phyloP scores from a whole-genome alignment of 352 stramenopile species.

The Peronospora belbahrii region DNA sequence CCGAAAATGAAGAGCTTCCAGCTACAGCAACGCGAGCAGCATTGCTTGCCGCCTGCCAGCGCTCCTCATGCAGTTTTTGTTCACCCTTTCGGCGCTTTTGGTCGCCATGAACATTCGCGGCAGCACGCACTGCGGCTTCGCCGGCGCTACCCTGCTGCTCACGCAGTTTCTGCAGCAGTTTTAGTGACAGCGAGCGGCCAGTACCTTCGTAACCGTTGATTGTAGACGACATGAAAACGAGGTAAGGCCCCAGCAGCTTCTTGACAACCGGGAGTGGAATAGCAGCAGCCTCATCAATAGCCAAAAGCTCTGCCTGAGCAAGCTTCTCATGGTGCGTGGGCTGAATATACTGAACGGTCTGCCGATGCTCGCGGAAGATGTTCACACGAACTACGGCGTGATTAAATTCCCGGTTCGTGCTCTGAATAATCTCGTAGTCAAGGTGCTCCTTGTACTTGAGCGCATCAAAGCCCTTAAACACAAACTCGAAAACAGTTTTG shows the following conservation, averaged over 20 bases:
- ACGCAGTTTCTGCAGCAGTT: conserved; percentile 97
- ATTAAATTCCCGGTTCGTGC: conserved; percentile 81
- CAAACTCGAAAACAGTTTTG: conserved; percentile 97
- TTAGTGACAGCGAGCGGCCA: conserved; percentile 96
- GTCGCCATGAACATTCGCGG: conserved; percentile 78
- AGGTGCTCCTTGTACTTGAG: conserved; percentile 95
- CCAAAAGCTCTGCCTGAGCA: conserved; percentile 94
- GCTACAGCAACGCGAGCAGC: conserved; percentile 65
- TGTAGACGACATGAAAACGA: conserved; percentile 99
- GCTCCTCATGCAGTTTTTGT: conserved; percentile 94
- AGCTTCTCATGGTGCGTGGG: conserved; percentile 94
- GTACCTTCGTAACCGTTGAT: conserved; percentile 99
- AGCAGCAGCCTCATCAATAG: conserved; percentile 98
- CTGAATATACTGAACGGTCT: conserved; percentile 97
- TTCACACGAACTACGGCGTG: conserved; percentile 92
- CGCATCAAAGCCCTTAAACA: conserved; percentile 92
- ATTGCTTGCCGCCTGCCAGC: conserved; percentile 89
- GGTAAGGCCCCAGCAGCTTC: conserved; percentile 91
- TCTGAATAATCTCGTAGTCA: conserved; percentile 94
- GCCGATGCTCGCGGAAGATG: conserved; percentile 94
- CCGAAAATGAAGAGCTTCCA: conserved; percentile 33
- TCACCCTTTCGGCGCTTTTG: conserved; percentile 92
- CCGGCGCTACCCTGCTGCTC: conserved; percentile 86
- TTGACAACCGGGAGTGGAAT: conserved; percentile 98
- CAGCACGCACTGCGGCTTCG: conserved; percentile 43